A percentile compares a stretch with the other conserved stretches of the same genome.
Evolutionary conservation across 2,329 filamentous ascomycete species (phyloP).

Genomic region (Diaporthe aspalathi): DNA sequence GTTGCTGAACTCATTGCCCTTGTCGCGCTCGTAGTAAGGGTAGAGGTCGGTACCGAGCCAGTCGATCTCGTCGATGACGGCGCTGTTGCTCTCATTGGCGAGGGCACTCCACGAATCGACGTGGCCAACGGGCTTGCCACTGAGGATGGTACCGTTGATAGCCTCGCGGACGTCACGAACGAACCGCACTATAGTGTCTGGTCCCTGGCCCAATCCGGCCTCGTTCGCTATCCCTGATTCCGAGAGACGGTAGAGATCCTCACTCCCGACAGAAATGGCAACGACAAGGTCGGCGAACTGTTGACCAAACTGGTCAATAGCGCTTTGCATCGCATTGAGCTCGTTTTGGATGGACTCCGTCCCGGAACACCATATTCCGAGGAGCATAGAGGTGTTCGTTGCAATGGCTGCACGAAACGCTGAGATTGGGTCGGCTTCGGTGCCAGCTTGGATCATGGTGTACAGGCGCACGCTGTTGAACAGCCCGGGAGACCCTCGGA

Average conservation of each 20-base stretch:
- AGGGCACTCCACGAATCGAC: constrained; percentile 76
- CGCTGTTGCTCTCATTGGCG: constrained; percentile 68
- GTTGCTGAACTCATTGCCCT: constrained; percentile 67
- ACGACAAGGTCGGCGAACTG: neutral
- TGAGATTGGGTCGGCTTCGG: constrained; percentile 80
- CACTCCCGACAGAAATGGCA: neutral
- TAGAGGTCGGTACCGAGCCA: constrained; percentile 74
- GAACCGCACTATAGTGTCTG: neutral
- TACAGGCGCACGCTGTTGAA: constrained; percentile 73
- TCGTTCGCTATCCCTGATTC: neutral
- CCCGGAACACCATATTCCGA: neutral
- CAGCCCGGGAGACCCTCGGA: constrained; percentile 60
- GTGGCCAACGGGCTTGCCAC: constrained; percentile 70
- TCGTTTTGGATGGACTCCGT: neutral
- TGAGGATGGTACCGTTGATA: constrained; percentile 47
- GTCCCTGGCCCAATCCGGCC: neutral
- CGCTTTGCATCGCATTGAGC: neutral
- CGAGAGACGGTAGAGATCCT: neutral
- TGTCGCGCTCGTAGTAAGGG: constrained; percentile 71
- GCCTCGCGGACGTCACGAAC: neutral
- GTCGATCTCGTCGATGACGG: constrained; percentile 71
- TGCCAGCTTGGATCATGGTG: constrained; percentile 74
- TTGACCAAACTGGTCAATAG: neutral
- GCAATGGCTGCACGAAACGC: constrained; percentile 79
- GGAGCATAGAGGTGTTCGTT: constrained; percentile 11